phyloP scores from a whole-genome alignment of 2,329 filamentous ascomycete genomes.

The Xylariaceae sp. region DNA sequence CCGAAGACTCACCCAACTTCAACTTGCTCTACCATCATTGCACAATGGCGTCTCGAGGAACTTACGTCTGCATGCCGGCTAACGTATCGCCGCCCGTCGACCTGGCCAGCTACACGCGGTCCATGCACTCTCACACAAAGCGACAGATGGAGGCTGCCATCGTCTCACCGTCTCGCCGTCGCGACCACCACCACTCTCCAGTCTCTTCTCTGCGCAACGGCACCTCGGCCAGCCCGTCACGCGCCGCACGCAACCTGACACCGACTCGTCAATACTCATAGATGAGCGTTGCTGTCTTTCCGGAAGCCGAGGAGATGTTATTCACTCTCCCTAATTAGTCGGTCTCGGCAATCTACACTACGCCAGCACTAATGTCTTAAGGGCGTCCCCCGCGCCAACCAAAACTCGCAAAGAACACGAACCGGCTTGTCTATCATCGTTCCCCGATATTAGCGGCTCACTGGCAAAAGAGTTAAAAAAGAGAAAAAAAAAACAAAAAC shows the following conservation, averaged over 20 bases:
- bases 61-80: conserved; percentile 27
- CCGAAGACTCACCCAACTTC: too few species aligned
- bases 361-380: not conserved
- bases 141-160: conserved; percentile 57
- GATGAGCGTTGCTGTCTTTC: not conserved
- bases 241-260: conserved; percentile 3
- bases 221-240: conserved; percentile 19
- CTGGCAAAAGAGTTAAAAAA: not conserved
- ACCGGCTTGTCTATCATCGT: not conserved
- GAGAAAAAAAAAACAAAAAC: too few species aligned
- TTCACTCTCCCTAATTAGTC: not conserved
- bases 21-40: not conserved
- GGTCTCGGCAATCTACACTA: not conserved
- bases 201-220: conserved; percentile 27
- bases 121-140: conserved; percentile 62
- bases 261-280: not conserved
- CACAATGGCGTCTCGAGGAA: conserved; percentile 28
- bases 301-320: too few species aligned
- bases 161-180: conserved; percentile 38
- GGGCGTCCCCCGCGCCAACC: not conserved
- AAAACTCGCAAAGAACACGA: not conserved
- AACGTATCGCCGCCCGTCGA: conserved; percentile 29
- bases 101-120: conserved; percentile 46
- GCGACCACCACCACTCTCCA: conserved; percentile 12
- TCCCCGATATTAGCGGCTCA: not conserved